Evolutionary conservation across 768 basidiomycete genomes (phyloP).

Genomic region (Collybia mongolica): DNA sequence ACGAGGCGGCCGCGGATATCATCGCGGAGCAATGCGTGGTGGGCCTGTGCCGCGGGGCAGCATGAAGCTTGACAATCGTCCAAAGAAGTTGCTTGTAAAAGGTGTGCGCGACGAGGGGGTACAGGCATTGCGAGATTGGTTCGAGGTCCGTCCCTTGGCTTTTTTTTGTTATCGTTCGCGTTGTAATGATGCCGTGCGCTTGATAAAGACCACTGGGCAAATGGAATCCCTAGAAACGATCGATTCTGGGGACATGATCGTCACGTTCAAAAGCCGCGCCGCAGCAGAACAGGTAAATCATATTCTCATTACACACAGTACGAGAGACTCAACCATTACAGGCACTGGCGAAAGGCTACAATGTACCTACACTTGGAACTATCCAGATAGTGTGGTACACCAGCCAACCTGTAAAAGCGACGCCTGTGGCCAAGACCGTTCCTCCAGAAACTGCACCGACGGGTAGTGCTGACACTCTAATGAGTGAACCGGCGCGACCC

Average conservation of each 20-base stretch:
- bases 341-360: constrained; percentile 72
- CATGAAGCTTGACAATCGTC: constrained; percentile 90
- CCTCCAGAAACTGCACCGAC: constrained; percentile 15
- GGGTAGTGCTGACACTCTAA: constrained; percentile 8
- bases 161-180: background rate
- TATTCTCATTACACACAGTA: background rate
- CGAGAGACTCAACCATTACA: constrained; percentile 24
- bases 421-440: constrained; percentile 17
- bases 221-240: constrained; percentile 60
- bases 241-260: constrained; percentile 59
- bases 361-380: constrained; percentile 63
- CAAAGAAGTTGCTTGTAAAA: constrained; percentile 76
- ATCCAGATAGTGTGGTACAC: constrained; percentile 71
- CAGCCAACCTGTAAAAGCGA: constrained; percentile 23
- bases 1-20: constrained; percentile 59
- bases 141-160: constrained; percentile 52
- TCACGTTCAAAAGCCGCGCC: constrained; percentile 68
- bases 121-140: constrained; percentile 77
- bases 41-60: constrained; percentile 59
- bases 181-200: constrained; percentile 3
- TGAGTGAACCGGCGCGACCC: constrained; percentile 13
- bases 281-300: constrained; percentile 71
- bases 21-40: constrained; percentile 64
- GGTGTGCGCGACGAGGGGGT: constrained; percentile 52
- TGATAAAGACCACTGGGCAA: constrained; percentile 60